Conservation (phyloP, 2,329 filamentous ascomycete genomes). For the Chaetomium sp. region DNA sequence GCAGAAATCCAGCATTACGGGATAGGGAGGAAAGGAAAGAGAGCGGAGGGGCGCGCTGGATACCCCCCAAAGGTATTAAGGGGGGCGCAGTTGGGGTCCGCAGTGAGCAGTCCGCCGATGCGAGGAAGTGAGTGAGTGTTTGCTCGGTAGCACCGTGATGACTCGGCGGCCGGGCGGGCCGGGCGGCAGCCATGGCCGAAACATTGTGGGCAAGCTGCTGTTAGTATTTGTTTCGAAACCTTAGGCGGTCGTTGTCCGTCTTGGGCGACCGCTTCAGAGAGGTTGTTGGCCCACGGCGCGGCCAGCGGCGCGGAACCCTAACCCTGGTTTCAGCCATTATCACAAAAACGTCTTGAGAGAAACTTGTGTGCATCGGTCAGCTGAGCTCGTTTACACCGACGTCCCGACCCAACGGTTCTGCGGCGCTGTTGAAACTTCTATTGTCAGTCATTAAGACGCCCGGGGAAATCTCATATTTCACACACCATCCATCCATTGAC, state of each 20-base stretch:
- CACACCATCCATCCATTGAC: too few relatives aligned
- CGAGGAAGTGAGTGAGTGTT: not conserved
- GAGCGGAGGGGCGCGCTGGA: not conserved
- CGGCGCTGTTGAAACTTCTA: too few relatives aligned
- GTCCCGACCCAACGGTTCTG: too few relatives aligned
- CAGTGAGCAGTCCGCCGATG: too few relatives aligned
- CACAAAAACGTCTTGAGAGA: too few relatives aligned
- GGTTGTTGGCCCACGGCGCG: slow-evolving; percentile 1
- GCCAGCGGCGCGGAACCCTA: slow-evolving; percentile 5
- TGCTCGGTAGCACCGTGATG: not conserved
- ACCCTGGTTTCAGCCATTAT: slow-evolving; percentile 4
- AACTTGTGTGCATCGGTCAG: not conserved
- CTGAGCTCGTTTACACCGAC: too few relatives aligned
- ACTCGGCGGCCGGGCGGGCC: slow-evolving; percentile 1
- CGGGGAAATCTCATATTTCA: too few relatives aligned
- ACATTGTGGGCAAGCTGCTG: not conserved
- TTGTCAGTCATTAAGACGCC: too few relatives aligned
- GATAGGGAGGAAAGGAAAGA: not conserved
- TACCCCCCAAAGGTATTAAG: slow-evolving; percentile 4
- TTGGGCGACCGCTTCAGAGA: not conserved
- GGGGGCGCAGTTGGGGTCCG: not conserved
- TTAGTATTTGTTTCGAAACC: slow-evolving; percentile 4
- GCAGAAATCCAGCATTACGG: not conserved
- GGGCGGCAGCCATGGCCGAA: slow-evolving; percentile 1
- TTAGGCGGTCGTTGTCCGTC: not conserved